These are phyloP conservation scores for Balansia obtecta DNA, from an alignment of 2,329 filamentous ascomycete genomes.

Conservation along the genomic window DNA sequence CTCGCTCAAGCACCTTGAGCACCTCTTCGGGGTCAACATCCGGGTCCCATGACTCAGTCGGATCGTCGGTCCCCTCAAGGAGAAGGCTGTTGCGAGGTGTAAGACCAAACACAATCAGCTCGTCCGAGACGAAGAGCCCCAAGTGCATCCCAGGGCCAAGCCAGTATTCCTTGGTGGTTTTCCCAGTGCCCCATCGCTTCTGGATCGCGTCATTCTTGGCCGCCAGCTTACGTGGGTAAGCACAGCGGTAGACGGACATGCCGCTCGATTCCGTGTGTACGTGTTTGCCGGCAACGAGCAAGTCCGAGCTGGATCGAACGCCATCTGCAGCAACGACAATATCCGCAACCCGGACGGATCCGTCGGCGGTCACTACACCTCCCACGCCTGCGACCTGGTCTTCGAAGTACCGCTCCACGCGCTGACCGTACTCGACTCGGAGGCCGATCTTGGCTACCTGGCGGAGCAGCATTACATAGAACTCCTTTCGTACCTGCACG, in stretches of 20 bases:
- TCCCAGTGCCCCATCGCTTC: not conserved
- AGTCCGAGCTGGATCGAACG: conserved; percentile 2
- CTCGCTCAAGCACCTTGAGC: not conserved
- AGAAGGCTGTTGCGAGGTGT: not conserved
- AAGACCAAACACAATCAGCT: conserved; percentile 1
- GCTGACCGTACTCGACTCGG: conserved; percentile 2
- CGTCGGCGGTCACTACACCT: conserved; percentile 1
- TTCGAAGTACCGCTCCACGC: conserved; percentile 3
- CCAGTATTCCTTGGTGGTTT: not conserved
- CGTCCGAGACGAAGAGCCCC: not conserved
- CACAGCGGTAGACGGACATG: conserved; percentile 3
- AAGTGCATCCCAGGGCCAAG: conserved; percentile 3
- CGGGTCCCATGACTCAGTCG: conserved; percentile 3
- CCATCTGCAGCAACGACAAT: conserved; percentile 8
- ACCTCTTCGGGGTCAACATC: conserved; percentile 2
- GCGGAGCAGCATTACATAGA: conserved; percentile 1
- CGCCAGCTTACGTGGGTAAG: not conserved
- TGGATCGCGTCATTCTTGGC: not conserved
- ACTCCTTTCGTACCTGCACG: not conserved
- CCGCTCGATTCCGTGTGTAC: not conserved
- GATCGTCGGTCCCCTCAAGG: not conserved
- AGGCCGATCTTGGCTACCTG: conserved; percentile 6
- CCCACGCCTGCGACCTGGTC: not conserved
- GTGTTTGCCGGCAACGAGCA: not conserved
- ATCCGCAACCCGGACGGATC: conserved; percentile 1